Base-by-base conservation (phyloP, 345 rosid species). In the Populus davidiana region DNA sequence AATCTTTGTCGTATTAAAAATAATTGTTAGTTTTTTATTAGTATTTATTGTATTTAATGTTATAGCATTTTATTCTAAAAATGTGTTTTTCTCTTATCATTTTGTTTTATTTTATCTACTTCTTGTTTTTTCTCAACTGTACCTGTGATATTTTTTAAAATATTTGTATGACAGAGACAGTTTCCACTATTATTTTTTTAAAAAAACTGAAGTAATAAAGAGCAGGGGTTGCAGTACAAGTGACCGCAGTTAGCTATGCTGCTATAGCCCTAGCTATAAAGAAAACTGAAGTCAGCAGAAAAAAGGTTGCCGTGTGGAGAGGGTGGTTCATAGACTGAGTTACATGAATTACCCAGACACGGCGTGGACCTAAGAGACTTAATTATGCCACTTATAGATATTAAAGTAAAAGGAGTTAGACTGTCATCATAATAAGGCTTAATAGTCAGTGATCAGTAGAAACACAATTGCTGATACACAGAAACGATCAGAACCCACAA, bases 221-320 rank as follows among this genome's bases (percentile, higher is more conserved):
- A 20, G 36, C 31, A 21, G 38, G 16, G 81, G 39, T 16, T 29
- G 69, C 41, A 65, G 69, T 25, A 25, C 67, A 11, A 23, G n/a
- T 62, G 67, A 63, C 13, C 44, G 44, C 35, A 29, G 35, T 35
- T 27, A 14, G 67, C 33, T 4, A 13, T 25, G 67, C 17, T 62
- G 67, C 67, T 1, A 23, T 11, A 13, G 31, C 27, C 38, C 56
- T 17, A 17, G 56, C 56, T 72, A 71, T 23, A 41, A 29, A 65
- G 38, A 56, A 73, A 78, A 82, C 79, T 80, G 84, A 80, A 80
- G 84, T 79, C 85, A 77, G 76, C 85, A 70, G 75, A 38, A 1
- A 17, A 18, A 62, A 43, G 74, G 43, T n/a, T 72, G 36, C n/a
- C 49, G 75, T 21, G 47, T 11, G 35, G 72, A n/a, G 63, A 35